phyloP scores from a whole-genome alignment of 805 yeast genomes.

The Starmerella vitae region DNA sequence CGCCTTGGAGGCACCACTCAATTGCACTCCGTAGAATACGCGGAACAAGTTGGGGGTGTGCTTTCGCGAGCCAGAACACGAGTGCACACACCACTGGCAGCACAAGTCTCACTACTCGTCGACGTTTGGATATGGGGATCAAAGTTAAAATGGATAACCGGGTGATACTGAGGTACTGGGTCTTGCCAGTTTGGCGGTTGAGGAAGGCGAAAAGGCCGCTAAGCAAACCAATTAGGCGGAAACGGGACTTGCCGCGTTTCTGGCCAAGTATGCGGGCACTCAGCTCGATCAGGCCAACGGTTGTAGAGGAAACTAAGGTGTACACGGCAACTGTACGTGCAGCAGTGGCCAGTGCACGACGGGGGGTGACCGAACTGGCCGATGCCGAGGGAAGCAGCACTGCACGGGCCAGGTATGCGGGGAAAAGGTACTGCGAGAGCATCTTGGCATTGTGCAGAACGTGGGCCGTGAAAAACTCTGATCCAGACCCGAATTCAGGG shows the following conservation, averaged over 20 bases:
- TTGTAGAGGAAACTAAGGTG: slow-evolving; percentile 27
- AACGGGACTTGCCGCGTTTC: slow-evolving; percentile 26
- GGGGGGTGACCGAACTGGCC: slow-evolving; percentile 3
- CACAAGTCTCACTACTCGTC: no score
- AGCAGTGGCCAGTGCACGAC: slow-evolving; percentile 19
- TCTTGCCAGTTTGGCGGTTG: slow-evolving; percentile 26
- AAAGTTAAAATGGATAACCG: slow-evolving; percentile 26
- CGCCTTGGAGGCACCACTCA: no score
- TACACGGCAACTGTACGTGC: slow-evolving; percentile 26
- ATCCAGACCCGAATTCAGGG: slow-evolving; percentile 23
- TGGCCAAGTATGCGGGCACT: slow-evolving; percentile 26
- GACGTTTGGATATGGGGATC: no score
- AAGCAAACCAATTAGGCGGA: slow-evolving; percentile 30
- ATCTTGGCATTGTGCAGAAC: slow-evolving; percentile 20
- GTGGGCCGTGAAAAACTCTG: slow-evolving; percentile 20
- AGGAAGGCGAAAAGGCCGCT: slow-evolving; percentile 33
- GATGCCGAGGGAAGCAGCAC: slow-evolving; percentile 1
- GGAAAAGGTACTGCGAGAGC: slow-evolving; percentile 24
- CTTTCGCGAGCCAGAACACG: no score
- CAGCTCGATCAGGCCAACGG: slow-evolving; percentile 31
- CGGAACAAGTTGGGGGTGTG: neutral
- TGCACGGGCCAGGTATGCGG: slow-evolving; percentile 21
- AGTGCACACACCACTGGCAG: no score
- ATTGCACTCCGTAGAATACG: slow-evolving; percentile 31
- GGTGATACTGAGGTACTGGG: slow-evolving; percentile 27